A percentile compares a stretch with the other conserved stretches of the same genome.
These are phyloP conservation scores for Biscogniauxia sp. DNA, from an alignment of 2,329 filamentous ascomycete species.

Conservation along the genomic window DNA sequence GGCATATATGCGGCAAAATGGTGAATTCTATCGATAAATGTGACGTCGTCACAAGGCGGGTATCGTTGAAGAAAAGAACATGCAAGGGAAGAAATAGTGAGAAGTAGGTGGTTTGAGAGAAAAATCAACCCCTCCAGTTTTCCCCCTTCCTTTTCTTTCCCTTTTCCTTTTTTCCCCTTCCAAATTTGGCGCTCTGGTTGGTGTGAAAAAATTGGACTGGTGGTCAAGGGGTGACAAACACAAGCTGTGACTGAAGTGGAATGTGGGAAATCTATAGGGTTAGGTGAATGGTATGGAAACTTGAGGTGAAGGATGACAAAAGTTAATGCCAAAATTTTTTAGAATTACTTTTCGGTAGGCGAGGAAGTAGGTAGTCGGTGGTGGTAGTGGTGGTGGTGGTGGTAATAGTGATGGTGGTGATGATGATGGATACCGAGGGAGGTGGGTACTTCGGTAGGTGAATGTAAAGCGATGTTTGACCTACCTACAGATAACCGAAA, in stretches of 20 bases:
- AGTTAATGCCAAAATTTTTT: no score
- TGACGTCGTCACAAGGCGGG: neutral
- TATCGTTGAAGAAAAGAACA: constrained; percentile 1
- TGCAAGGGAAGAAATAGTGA: neutral
- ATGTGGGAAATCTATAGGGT: no score
- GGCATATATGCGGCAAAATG: neutral
- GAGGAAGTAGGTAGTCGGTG: no score
- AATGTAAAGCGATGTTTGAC: constrained; percentile 4
- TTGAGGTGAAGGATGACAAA: no score
- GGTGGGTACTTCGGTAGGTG: neutral
- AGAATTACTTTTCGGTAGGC: no score
- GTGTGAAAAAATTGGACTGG: no score
- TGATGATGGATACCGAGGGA: neutral
- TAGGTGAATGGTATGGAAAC: no score
- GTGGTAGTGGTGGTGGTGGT: no score
- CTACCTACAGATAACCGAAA: neutral
- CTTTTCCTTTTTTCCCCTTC: no score
- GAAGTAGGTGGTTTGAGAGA: neutral
- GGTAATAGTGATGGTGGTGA: neutral
- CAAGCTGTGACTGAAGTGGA: no score
- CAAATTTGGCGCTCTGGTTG: no score
- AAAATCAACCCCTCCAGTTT: neutral
- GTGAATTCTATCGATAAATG: neutral
- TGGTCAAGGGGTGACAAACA: no score
- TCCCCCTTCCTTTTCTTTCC: neutral